These are phyloP conservation scores for Fusarium haematococcum DNA, from an alignment of 2,329 filamentous ascomycete species.

Conservation along the genomic window DNA sequence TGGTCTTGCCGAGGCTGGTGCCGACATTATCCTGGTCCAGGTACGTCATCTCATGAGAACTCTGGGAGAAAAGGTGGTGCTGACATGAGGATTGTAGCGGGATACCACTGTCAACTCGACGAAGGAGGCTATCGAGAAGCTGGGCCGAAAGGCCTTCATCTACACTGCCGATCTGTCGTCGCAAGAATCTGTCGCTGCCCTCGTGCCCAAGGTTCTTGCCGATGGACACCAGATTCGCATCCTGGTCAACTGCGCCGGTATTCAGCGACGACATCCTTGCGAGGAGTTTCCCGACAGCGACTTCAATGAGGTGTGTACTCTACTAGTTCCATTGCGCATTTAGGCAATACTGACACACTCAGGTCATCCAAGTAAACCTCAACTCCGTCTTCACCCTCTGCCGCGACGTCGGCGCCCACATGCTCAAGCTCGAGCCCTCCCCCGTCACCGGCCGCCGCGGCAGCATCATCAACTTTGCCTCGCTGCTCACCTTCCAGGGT, in stretches of 20 bases:
- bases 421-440: slow-evolving; percentile 69
- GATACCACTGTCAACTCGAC: slow-evolving; percentile 62
- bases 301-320: slow-evolving; percentile 71
- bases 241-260: slow-evolving; percentile 87
- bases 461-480: slow-evolving; percentile 86
- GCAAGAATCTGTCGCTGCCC: slow-evolving; percentile 66
- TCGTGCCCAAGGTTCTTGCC: slow-evolving; percentile 71
- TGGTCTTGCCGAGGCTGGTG: slow-evolving; percentile 69
- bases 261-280: slow-evolving; percentile 82
- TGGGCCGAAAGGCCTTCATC: slow-evolving; percentile 75
- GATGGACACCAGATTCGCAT: slow-evolving; percentile 77
- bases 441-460: slow-evolving; percentile 68
- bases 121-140: slow-evolving; percentile 69
- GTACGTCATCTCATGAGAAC: slow-evolving; percentile 46
- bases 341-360: slow-evolving; percentile 2
- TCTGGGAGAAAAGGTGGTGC: neutral
- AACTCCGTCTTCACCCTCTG: slow-evolving; percentile 82
- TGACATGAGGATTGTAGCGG: slow-evolving; percentile 48
- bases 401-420: slow-evolving; percentile 82
- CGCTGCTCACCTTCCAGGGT: slow-evolving; percentile 85
- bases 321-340: neutral
- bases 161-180: slow-evolving; percentile 78
- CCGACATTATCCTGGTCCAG: slow-evolving; percentile 67
- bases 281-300: slow-evolving; percentile 81
- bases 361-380: slow-evolving; percentile 89